Evolutionary conservation across 805 yeast genomes (phyloP).

Genomic region (Maudiozyma pseudohumilis): DNA sequence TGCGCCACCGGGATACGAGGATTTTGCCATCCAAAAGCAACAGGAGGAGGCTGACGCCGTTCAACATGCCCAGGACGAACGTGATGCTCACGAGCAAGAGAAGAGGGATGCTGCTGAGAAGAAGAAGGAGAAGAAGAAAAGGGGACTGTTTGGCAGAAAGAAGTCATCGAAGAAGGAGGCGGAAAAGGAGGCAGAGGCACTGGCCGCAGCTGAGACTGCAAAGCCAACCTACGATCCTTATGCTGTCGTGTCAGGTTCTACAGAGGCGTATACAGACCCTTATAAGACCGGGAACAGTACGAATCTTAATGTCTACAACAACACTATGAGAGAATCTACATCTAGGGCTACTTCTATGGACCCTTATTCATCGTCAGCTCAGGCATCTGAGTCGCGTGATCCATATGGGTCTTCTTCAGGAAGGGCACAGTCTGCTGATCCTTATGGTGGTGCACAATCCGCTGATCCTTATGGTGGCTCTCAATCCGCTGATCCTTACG

Average conservation of each 20-base stretch:
- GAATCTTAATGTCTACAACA: background rate
- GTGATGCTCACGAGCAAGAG: background rate
- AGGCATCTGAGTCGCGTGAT: background rate
- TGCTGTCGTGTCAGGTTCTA: constrained; percentile 3
- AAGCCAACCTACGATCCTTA: constrained; percentile 8
- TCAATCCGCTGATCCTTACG: background rate
- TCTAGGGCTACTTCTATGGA: background rate
- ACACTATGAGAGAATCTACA: background rate
- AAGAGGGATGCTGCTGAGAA: background rate
- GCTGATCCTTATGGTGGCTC: background rate
- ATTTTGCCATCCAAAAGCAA: constrained; percentile 16
- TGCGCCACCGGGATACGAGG: constrained; percentile 34
- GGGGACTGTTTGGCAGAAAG: constrained; percentile 9
- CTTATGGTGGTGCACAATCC: background rate
- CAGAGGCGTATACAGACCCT: constrained; percentile 4
- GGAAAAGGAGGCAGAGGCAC: background rate
- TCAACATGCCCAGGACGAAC: background rate
- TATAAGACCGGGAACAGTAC: constrained; percentile 4
- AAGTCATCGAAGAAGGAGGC: constrained; percentile 2
- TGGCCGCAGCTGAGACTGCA: background rate
- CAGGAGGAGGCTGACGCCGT: constrained; percentile 5
- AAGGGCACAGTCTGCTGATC: background rate
- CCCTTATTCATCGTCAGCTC: constrained; percentile 1
- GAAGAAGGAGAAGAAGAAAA: constrained; percentile 7
- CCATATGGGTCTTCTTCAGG: background rate